A percentile compares a stretch with the other conserved stretches of the same genome.
Conservation (phyloP, 768 basidiomycete species). For the Collybiopsis luxurians region DNA sequence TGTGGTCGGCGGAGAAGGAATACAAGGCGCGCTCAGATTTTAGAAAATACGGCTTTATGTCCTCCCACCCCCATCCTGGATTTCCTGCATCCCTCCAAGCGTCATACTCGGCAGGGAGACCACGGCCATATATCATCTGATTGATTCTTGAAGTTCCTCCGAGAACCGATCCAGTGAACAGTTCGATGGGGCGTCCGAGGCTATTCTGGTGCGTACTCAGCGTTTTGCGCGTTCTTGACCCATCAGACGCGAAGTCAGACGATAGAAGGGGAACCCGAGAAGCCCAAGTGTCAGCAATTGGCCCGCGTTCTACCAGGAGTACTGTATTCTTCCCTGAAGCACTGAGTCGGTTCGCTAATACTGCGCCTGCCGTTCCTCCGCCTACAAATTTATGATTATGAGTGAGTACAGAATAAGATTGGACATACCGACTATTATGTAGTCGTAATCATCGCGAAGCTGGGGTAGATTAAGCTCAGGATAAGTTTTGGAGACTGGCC, state of each 20-base stretch:
- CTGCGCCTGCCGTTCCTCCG: conserved; percentile 32
- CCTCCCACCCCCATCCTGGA: conserved; percentile 32
- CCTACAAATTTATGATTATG: not conserved
- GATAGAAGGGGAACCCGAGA: conserved; percentile 25
- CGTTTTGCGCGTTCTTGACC: conserved; percentile 9
- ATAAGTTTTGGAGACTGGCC: not conserved
- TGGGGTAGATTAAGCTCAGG: not conserved
- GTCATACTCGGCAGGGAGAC: conserved; percentile 22
- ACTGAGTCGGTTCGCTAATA: conserved; percentile 28
- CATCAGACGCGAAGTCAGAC: conserved; percentile 10
- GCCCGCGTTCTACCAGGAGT: conserved; percentile 26
- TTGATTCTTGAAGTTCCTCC: conserved; percentile 26
- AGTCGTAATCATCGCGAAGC: conserved; percentile 3
- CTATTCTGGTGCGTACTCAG: conserved; percentile 20
- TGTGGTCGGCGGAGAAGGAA: conserved; percentile 1
- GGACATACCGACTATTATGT: conserved; percentile 2
- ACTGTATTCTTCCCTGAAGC: conserved; percentile 19
- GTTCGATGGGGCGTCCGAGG: conserved; percentile 14
- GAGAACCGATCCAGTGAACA: conserved; percentile 13
- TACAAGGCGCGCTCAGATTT: conserved; percentile 24
- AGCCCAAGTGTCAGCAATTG: conserved; percentile 18
- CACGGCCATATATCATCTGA: conserved; percentile 23
- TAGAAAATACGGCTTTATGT: conserved; percentile 28
- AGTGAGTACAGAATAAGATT: not conserved
- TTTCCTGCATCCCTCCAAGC: conserved; percentile 23